Percentiles rank a stretch among this genome's conserved stretches.
Conservation (phyloP, 805 yeast genomes). For the Schwanniomyces pseudopolymorphus region DNA sequence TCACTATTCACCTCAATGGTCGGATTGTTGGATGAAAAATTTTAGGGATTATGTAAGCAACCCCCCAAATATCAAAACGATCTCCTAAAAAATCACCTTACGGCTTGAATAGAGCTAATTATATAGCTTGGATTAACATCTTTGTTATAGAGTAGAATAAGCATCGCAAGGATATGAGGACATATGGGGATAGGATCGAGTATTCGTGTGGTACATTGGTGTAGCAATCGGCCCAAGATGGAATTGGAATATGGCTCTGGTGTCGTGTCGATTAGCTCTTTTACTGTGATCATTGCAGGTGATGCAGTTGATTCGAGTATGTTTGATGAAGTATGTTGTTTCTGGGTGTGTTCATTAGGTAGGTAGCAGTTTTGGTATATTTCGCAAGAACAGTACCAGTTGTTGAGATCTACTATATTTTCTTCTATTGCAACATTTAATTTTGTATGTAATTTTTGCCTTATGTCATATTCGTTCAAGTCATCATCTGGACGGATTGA, state of each 20-base stretch:
- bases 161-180: slow-evolving; percentile 18
- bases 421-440: not conserved
- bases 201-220: slow-evolving; percentile 1
- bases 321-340: not conserved
- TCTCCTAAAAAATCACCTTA: not conserved
- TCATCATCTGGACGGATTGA: not conserved
- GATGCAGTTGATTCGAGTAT: not conserved
- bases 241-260: not conserved
- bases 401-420: slow-evolving; percentile 16
- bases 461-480: not conserved
- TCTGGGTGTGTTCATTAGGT: not conserved
- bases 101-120: not conserved
- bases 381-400: slow-evolving; percentile 35
- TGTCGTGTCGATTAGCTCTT: not conserved
- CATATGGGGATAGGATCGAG: slow-evolving; percentile 20
- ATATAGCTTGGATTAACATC: not conserved
- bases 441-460: not conserved
- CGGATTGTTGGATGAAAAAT: slow-evolving; percentile 10
- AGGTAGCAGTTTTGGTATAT: slow-evolving; percentile 16
- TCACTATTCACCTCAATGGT: slow-evolving; percentile 7
- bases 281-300: not conserved
- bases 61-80: not conserved
- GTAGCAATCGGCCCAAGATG: not conserved
- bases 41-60: slow-evolving; percentile 6
- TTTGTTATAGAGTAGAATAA: slow-evolving; percentile 7